A percentile compares a stretch with the other conserved stretches of the same genome.
Evolutionary conservation across 1,284 basidiomycete species (phyloP).

Genomic region (Fomitopsis betulina): DNA sequence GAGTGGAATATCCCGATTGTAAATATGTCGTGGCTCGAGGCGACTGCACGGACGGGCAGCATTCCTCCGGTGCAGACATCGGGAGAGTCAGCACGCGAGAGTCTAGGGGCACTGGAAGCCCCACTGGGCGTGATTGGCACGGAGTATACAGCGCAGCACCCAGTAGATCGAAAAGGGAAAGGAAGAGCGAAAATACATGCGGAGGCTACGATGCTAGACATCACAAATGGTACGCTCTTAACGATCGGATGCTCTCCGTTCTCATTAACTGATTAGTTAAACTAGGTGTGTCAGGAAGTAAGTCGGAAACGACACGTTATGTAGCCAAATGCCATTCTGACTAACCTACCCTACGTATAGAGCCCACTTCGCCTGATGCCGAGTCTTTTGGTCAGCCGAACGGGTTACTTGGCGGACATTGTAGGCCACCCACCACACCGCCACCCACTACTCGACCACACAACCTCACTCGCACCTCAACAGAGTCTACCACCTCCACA

Average conservation of each 20-base stretch:
- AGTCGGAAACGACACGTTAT: not conserved
- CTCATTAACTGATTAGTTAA: not conserved
- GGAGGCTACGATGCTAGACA: constrained; percentile 29
- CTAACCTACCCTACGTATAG: not conserved
- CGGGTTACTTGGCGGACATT: constrained; percentile 14
- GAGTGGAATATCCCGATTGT: constrained; percentile 69
- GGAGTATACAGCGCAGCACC: not conserved
- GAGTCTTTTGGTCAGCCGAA: constrained; percentile 20
- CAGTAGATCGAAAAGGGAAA: constrained; percentile 21
- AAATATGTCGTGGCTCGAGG: constrained; percentile 56
- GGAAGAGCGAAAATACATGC: constrained; percentile 24
- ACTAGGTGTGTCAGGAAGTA: not conserved
- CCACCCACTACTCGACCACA: not conserved
- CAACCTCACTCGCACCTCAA: not conserved
- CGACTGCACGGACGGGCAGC: constrained; percentile 42
- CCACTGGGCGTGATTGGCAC: not conserved
- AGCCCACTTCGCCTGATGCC: constrained; percentile 1
- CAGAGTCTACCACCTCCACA: not conserved
- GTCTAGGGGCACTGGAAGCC: not conserved
- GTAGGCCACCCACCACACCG: not conserved
- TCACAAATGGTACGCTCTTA: constrained; percentile 25
- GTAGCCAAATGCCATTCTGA: not conserved
- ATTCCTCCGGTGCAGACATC: constrained; percentile 27
- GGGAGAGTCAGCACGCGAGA: not conserved
- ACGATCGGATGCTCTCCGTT: not conserved